Percentiles rank a stretch among this genome's conserved stretches.
Conservation (phyloP, 176 grass and related monocot species). For the Themeda triandra region DNA sequence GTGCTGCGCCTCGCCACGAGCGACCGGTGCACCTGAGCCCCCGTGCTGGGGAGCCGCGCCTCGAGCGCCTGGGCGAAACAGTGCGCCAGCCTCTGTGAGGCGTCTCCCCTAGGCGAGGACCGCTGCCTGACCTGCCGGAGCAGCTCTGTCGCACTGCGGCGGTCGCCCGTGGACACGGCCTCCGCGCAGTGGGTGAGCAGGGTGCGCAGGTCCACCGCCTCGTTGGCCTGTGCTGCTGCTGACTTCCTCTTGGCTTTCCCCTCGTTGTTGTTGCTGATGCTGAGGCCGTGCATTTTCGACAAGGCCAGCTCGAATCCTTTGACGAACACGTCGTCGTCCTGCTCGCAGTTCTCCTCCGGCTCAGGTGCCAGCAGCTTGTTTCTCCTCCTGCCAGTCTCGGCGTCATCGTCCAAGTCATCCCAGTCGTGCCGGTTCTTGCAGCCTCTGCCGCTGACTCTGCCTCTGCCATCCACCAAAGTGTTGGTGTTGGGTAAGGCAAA, state of each 20-base stretch:
- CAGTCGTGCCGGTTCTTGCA: neutral
- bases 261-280: neutral
- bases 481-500: too few species aligned
- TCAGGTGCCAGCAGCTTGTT: neutral
- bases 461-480: too few species aligned
- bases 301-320: neutral
- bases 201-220: too few species aligned
- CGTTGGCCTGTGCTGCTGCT: too few species aligned
- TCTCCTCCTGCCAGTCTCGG: neutral
- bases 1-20: neutral
- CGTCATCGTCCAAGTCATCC: neutral
- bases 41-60: slow-evolving; percentile 30
- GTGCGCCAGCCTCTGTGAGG: slow-evolving; percentile 50
- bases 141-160: slow-evolving; percentile 25
- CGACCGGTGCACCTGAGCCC: too few species aligned
- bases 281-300: neutral
- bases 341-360: neutral
- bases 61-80: slow-evolving; percentile 56
- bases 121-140: slow-evolving; percentile 51
- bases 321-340: neutral
- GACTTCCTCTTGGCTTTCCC: neutral
- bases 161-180: slow-evolving; percentile 37
- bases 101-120: slow-evolving; percentile 42
- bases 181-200: too few species aligned
- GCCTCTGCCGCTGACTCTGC: neutral